Percentiles rank a stretch among this genome's conserved stretches.
Evolutionary conservation across 2,329 filamentous ascomycete genomes (phyloP).

Genomic region (Acephala macrosclerotiorum): DNA sequence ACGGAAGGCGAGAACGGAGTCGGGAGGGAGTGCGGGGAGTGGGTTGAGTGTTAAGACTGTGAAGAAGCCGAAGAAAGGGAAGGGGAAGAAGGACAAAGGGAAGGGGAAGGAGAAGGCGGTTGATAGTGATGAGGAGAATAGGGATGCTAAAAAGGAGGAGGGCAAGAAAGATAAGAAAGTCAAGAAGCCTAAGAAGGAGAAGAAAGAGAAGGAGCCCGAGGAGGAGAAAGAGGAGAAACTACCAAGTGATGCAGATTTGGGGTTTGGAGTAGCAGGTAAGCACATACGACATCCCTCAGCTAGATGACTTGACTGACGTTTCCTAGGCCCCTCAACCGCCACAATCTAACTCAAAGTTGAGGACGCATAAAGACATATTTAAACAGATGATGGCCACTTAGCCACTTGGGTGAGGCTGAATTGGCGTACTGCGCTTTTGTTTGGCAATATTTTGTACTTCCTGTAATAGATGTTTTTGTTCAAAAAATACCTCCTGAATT

Average conservation of each 20-base stretch:
- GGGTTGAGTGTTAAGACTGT: neutral
- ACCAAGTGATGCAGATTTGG: neutral
- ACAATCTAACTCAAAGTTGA: neutral
- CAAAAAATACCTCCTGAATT: too few relatives aligned
- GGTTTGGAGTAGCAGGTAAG: neutral
- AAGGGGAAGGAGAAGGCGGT: neutral
- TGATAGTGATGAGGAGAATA: neutral
- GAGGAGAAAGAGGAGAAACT: neutral
- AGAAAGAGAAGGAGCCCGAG: constrained; percentile 9
- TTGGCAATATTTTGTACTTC: too few relatives aligned
- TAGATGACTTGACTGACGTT: neutral
- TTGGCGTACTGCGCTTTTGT: too few relatives aligned
- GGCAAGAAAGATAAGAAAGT: neutral
- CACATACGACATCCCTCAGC: neutral
- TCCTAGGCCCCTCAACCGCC: neutral
- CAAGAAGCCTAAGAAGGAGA: neutral
- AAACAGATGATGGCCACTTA: neutral
- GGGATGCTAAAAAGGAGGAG: neutral
- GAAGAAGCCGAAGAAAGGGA: neutral
- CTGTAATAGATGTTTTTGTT: too few relatives aligned
- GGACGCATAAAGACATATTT: neutral
- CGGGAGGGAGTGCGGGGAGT: neutral
- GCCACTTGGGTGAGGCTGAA: neutral
- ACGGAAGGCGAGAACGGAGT: too few relatives aligned
- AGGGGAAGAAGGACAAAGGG: neutral